phyloP scores from a whole-genome alignment of 2,329 filamentous ascomycete genomes.

The Paecilomyces niveus region DNA sequence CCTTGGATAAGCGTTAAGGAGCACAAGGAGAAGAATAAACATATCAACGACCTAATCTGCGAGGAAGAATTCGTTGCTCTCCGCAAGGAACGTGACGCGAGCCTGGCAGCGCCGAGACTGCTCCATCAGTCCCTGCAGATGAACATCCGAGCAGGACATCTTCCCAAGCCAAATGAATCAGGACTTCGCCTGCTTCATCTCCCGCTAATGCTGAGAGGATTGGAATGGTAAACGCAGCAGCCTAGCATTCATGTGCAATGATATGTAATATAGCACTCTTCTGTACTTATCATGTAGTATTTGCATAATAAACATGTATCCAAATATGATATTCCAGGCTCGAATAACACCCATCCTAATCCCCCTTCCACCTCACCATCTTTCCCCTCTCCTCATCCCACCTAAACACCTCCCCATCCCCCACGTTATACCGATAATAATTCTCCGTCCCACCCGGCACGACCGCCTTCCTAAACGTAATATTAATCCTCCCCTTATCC shows the following conservation, averaged over 20 bases:
- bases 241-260: not conserved
- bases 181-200: constrained; percentile 22
- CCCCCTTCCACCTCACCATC: not conserved
- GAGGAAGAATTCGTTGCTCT: constrained; percentile 41
- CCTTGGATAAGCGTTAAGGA: constrained; percentile 41
- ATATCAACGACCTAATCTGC: constrained; percentile 37
- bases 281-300: not conserved
- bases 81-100: constrained; percentile 39
- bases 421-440: constrained; percentile 79
- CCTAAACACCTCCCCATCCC: constrained; percentile 58
- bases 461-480: constrained; percentile 68
- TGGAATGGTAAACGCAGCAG: constrained; percentile 7
- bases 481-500: constrained; percentile 64
- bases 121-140: constrained; percentile 47
- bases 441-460: constrained; percentile 69
- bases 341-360: not conserved
- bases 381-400: constrained; percentile 51
- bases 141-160: constrained; percentile 44
- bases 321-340: not conserved
- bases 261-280: not conserved
- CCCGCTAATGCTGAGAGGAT: constrained; percentile 18
- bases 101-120: constrained; percentile 39
- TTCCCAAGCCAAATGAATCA: constrained; percentile 28
- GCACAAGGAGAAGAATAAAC: constrained; percentile 43
- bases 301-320: not conserved